phyloP scores from a whole-genome alignment of 139 green algal genomes.

The Chlamydomonas schloesseri region DNA sequence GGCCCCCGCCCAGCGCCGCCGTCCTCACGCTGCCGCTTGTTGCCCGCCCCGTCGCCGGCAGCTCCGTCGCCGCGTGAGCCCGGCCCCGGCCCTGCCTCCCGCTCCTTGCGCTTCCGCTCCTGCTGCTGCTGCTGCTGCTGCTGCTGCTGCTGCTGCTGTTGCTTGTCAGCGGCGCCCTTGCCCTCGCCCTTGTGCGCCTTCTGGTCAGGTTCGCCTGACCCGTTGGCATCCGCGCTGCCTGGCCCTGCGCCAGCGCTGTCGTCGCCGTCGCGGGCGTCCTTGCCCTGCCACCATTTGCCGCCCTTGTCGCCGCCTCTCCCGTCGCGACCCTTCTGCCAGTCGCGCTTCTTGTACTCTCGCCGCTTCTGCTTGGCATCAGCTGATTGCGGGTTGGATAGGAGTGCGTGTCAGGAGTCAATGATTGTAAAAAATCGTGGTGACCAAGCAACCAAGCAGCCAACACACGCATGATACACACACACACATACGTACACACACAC shows the following conservation, averaged over 20 bases:
- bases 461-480: no score
- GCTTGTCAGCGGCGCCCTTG: neutral
- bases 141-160: slow-evolving; percentile 43
- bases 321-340: neutral
- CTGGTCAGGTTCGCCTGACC: neutral
- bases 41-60: no score
- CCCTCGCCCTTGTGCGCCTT: neutral
- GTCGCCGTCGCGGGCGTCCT: neutral
- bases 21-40: no score
- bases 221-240: slow-evolving; percentile 35
- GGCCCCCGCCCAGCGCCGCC: no score
- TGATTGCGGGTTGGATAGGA: no score
- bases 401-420: no score
- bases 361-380: neutral
- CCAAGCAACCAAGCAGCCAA: no score
- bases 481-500: no score
- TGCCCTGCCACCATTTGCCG: neutral
- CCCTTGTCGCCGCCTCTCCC: neutral
- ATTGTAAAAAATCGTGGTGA: no score
- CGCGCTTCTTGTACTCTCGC: slow-evolving; percentile 22
- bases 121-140: neutral
- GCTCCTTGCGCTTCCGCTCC: neutral
- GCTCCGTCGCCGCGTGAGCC: no score
- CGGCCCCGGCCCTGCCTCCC: no score
- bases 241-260: neutral